Base-by-base conservation (phyloP, 208 protist genomes). In the Trypanosoma mega region DNA sequence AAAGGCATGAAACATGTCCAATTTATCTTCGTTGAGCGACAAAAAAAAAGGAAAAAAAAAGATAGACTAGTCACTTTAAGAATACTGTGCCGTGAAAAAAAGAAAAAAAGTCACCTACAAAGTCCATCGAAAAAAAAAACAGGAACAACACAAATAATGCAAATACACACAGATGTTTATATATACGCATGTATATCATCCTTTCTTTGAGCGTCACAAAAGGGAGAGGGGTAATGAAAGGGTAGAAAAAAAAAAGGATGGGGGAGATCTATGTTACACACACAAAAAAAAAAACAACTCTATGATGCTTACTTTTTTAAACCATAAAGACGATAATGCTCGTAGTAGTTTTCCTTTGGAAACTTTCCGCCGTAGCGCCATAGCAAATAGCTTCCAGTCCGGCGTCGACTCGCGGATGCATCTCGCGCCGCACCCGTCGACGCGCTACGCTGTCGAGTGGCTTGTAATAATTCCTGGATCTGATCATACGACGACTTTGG, bases 291-390 rank as follows among this genome's bases (percentile, higher is more conserved):
- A 6, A 30, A 50, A 14, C n/a, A n/a, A n/a, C 29, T 45, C 52
- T 26, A 24, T 26, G 14, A 33, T 44, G 70, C 54, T 83, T 72
- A 29, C 46, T 52, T 23, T 43, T 63, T 66, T 21, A 82, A 49
- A 16, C 76, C 86, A 73, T 88, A 52, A 59, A 83, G 71, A 18
- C 80, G 80, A 52, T 90, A 93, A 45, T 88, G 62, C 48, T 62
- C 61, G 71, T 90, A 93, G 50, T 81, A 78, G 31, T 69, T 76
- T 47, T 86, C 80, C 20, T 65, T 62, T 16, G 70, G 63, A 59
- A 70, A 88, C 2, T 65, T 52, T 14, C 86, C 82, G 11, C 86
- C 80, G 54, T 93, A 93, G 20, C 87, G 78, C 33, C 75, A 63
- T 16, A 93, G 74, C 6, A 91, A 59, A 57, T 91, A 93, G 33